Evolutionary conservation across 176 grass and related monocot species (phyloP).

Genomic region (Oryza punctata): DNA sequence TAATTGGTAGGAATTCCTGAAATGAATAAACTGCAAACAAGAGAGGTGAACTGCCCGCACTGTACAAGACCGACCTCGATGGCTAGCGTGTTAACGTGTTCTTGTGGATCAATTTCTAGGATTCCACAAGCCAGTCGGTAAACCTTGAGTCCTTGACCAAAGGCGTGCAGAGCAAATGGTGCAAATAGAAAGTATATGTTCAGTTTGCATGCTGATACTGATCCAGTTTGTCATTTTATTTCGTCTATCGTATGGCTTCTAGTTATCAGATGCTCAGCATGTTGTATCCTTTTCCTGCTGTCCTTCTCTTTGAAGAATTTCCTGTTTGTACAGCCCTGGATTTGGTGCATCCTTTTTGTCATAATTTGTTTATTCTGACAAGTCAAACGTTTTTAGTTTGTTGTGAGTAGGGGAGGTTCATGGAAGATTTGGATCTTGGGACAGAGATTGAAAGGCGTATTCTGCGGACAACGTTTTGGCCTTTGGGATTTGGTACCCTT

Average conservation of each 20-base stretch:
- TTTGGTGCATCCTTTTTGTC: neutral
- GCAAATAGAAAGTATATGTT: neutral
- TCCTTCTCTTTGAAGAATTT: neutral
- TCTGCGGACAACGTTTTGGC: neutral
- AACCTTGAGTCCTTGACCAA: slow-evolving; percentile 28
- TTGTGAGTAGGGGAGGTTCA: neutral
- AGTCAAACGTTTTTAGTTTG: neutral
- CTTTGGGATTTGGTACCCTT: neutral
- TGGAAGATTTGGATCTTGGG: neutral
- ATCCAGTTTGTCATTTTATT: neutral
- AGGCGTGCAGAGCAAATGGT: neutral
- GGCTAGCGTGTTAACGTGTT: neutral
- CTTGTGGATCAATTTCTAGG: slow-evolving; percentile 20
- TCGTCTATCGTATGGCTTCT: neutral
- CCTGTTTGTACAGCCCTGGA: neutral
- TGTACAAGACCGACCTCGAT: neutral
- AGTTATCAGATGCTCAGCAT: slow-evolving; percentile 1
- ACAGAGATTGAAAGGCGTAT: neutral
- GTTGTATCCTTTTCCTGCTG: neutral
- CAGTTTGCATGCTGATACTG: neutral
- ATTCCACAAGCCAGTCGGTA: neutral
- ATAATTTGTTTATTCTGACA: neutral
- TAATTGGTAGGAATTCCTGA: neutral
- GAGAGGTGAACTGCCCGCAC: neutral
- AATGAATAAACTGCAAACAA: slow-evolving; percentile 43